phyloP scores from a whole-genome alignment of 345 rosid species.

The Mercurialis annua region DNA sequence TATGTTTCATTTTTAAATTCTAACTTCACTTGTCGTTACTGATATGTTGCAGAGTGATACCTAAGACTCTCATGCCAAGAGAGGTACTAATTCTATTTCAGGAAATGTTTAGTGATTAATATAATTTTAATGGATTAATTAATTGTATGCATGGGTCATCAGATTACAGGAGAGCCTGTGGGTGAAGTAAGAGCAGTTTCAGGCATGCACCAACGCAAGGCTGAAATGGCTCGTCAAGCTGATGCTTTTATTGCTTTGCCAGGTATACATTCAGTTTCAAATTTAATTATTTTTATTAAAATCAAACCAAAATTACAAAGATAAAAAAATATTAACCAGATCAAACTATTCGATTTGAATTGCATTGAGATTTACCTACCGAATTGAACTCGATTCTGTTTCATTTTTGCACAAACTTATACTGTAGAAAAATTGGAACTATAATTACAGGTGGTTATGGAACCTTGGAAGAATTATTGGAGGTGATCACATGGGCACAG shows the following conservation, averaged over 20 bases:
- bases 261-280: no score
- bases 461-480: constrained; percentile 68
- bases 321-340: not conserved
- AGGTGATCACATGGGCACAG: constrained; percentile 82
- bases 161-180: constrained; percentile 64
- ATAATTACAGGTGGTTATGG: constrained; percentile 80
- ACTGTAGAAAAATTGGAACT: no score
- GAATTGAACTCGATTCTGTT: not conserved
- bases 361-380: no score
- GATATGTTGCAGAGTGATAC: constrained; percentile 33
- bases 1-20: not conserved
- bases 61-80: constrained; percentile 33
- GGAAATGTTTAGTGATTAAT: no score
- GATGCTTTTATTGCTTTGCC: constrained; percentile 78
- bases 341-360: no score
- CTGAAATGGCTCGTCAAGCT: constrained; percentile 82
- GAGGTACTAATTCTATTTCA: constrained; percentile 24
- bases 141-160: constrained; percentile 8
- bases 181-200: constrained; percentile 72
- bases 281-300: no score
- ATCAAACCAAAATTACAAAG: not conserved
- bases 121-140: not conserved
- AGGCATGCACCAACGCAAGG: constrained; percentile 77
- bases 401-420: no score
- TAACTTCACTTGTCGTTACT: no score